Percentiles rank a stretch among this genome's conserved stretches.
These are phyloP conservation scores for Nakaseomyces uthaithaninus DNA, from an alignment of 1,139 yeast species.

Conservation along the genomic window DNA sequence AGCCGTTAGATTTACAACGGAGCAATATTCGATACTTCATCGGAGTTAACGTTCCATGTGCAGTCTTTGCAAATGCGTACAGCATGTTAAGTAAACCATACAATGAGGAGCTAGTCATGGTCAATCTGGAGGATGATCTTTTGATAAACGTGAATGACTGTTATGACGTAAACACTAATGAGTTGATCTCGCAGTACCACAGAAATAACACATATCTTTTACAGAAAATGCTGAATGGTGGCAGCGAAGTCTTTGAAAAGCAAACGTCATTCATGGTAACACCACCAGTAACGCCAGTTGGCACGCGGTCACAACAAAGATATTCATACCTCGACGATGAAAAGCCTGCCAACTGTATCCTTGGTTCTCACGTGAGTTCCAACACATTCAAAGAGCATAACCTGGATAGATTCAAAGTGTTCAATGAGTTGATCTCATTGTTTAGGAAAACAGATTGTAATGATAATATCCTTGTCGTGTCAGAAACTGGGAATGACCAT, in stretches of 20 bases:
- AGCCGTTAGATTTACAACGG: conserved; percentile 23
- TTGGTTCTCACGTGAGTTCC: conserved; percentile 1
- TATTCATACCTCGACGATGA: conserved; percentile 3
- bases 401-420: conserved; percentile 19
- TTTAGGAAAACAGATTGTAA: conserved; percentile 16
- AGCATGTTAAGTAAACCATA: conserved; percentile 20
- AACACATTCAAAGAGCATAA: conserved; percentile 20
- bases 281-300: conserved; percentile 3
- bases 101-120: conserved; percentile 18
- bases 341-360: background rate
- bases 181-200: conserved; percentile 10
- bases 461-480: conserved; percentile 25
- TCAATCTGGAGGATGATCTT: conserved; percentile 19
- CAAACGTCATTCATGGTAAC: background rate
- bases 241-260: background rate
- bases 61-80: conserved; percentile 26
- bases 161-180: conserved; percentile 3
- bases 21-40: conserved; percentile 24
- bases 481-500: conserved; percentile 27
- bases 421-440: conserved; percentile 27
- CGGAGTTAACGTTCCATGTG: conserved; percentile 22
- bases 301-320: background rate
- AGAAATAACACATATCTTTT: conserved; percentile 14
- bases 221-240: conserved; percentile 8
- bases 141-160: conserved; percentile 13